These are phyloP conservation scores for Alternaria alternata DNA, from an alignment of 2,329 filamentous ascomycete genomes.

Conservation along the genomic window DNA sequence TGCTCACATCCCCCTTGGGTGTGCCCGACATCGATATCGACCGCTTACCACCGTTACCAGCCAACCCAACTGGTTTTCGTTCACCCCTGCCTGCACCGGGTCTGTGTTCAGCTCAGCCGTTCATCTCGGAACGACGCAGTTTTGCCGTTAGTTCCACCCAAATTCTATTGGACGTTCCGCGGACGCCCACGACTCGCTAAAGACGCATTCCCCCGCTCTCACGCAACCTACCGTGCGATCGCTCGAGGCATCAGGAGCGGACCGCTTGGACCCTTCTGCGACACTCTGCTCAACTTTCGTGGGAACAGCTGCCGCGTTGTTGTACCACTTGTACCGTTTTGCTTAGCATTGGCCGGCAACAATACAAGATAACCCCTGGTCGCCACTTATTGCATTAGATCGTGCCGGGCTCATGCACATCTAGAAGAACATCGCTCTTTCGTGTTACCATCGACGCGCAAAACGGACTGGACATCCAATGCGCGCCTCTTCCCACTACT, in stretches of 20 bases:
- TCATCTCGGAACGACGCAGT: constrained; percentile 30
- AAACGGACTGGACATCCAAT: constrained; percentile 33
- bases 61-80: constrained; percentile 20
- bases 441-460: constrained; percentile 13
- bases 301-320: constrained; percentile 16
- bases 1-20: constrained; percentile 27
- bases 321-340: constrained; percentile 18
- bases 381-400: constrained; percentile 19
- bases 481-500: constrained; percentile 28
- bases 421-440: constrained; percentile 7
- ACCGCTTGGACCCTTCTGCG: constrained; percentile 33
- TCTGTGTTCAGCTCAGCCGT: constrained; percentile 28
- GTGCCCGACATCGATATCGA: constrained; percentile 26
- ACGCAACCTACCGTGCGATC: constrained; percentile 43
- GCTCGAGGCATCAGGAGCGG: constrained; percentile 39
- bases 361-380: constrained; percentile 16
- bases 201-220: constrained; percentile 43
- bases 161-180: constrained; percentile 39
- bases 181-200: constrained; percentile 46
- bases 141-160: constrained; percentile 38
- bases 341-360: constrained; percentile 15
- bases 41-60: constrained; percentile 16
- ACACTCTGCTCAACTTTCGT: constrained; percentile 21
- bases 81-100: constrained; percentile 22
- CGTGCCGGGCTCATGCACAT: constrained; percentile 10